phyloP scores from a whole-genome alignment of 1,284 basidiomycete genomes.

The Cutaneotrichosporon sp. region DNA sequence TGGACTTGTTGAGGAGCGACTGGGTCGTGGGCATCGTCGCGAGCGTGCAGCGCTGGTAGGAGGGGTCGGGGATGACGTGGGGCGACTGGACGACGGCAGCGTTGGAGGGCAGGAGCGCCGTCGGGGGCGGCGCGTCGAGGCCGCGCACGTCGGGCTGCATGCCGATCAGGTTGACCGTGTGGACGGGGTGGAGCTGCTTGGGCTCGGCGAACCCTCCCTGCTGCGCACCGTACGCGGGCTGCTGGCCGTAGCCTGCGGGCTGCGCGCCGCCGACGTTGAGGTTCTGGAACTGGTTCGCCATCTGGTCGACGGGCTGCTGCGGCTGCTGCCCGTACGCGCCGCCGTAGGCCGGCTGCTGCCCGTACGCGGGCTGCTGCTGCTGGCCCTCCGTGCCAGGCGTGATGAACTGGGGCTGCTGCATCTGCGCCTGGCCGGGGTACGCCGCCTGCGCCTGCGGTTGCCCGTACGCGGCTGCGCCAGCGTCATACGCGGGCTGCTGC shows the following conservation, averaged over 20 bases:
- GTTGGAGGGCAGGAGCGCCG: slow-evolving; percentile 81
- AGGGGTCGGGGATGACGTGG: slow-evolving; percentile 79
- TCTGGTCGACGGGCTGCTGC: slow-evolving; percentile 59
- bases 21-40: slow-evolving; percentile 93
- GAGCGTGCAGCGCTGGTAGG: slow-evolving; percentile 90
- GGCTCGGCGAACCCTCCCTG: slow-evolving; percentile 24
- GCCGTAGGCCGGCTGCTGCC: slow-evolving; percentile 26
- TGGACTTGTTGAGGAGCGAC: slow-evolving; percentile 86
- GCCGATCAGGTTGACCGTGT: slow-evolving; percentile 84
- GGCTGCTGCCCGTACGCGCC: slow-evolving; percentile 39
- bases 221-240: slow-evolving; percentile 13
- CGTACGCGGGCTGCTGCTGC: slow-evolving; percentile 38
- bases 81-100: slow-evolving; percentile 79
- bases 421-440: slow-evolving; percentile 47
- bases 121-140: slow-evolving; percentile 77
- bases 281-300: slow-evolving; percentile 81
- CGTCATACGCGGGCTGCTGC: slow-evolving; percentile 36
- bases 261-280: slow-evolving; percentile 73
- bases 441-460: slow-evolving; percentile 50
- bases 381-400: slow-evolving; percentile 71
- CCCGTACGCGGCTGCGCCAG: slow-evolving; percentile 13
- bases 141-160: slow-evolving; percentile 86
- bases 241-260: slow-evolving; percentile 23
- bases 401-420: slow-evolving; percentile 65
- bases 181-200: slow-evolving; percentile 59